Conservation (phyloP, 1,139 yeast genomes). For the Pichia sp. region DNA sequence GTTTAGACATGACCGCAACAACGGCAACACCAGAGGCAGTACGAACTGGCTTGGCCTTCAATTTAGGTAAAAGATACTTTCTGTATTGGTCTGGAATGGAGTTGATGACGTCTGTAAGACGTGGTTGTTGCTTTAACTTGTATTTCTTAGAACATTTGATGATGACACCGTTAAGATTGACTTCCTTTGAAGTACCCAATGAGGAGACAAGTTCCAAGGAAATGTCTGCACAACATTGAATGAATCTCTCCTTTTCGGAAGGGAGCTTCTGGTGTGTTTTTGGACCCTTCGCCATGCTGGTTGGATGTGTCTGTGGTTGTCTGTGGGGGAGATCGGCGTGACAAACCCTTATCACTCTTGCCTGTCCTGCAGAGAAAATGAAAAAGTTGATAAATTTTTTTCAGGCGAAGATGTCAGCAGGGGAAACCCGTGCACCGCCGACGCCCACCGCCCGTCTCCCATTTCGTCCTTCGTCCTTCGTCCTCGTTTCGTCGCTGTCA, state of each 20-base stretch:
- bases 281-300: constrained; percentile 31
- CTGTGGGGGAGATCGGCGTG: too few species aligned
- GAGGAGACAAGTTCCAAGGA: constrained; percentile 85
- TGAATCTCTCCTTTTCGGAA: constrained; percentile 89
- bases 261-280: constrained; percentile 56
- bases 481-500: too few species aligned
- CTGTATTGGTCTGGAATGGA: constrained; percentile 97
- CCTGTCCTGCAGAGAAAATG: too few species aligned
- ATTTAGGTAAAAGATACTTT: constrained; percentile 85
- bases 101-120: constrained; percentile 90
- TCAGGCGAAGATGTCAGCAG: too few species aligned
- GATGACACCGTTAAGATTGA: constrained; percentile 87
- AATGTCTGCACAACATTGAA: constrained; percentile 92
- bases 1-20: constrained; percentile 99
- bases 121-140: constrained; percentile 88
- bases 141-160: constrained; percentile 86
- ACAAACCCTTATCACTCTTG: too few species aligned
- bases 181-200: constrained; percentile 60
- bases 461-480: too few species aligned
- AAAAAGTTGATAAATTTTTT: too few species aligned
- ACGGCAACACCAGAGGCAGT: constrained; percentile 99
- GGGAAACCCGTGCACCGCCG: constrained; percentile 1
- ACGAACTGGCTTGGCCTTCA: constrained; percentile 97
- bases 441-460: background rate
- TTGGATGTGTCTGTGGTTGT: too few species aligned